These are phyloP conservation scores for Dalbergia cochinchinensis DNA, from an alignment of 306 rosid species.

Conservation along the genomic window DNA sequence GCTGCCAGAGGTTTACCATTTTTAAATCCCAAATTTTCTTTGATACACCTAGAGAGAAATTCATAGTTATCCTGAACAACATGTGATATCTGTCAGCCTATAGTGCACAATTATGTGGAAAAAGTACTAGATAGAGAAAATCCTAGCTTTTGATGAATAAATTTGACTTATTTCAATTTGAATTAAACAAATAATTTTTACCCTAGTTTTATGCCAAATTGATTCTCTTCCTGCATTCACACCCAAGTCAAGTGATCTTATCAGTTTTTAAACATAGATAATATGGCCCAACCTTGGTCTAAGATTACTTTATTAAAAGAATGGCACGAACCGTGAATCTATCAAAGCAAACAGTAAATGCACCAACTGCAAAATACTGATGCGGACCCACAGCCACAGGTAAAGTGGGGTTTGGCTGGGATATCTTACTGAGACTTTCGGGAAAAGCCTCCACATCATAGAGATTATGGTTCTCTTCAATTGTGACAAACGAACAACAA, in stretches of 20 bases:
- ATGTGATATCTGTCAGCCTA: constrained; percentile 34
- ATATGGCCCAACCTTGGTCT: not conserved
- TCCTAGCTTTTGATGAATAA: constrained; percentile 27
- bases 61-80: constrained; percentile 85
- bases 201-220: constrained; percentile 2
- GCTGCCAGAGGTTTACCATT: constrained; percentile 89
- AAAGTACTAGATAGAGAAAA: constrained; percentile 11
- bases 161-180: constrained; percentile 15
- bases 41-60: constrained; percentile 85
- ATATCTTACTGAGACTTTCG: not conserved
- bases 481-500: not conserved
- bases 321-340: constrained; percentile 20
- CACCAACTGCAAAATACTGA: constrained; percentile 10
- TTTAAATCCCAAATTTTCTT: constrained; percentile 88
- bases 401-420: not conserved
- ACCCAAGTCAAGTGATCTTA: constrained; percentile 21
- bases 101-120: constrained; percentile 8
- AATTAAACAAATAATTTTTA: not conserved
- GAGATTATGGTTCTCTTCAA: constrained; percentile 19
- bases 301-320: not conserved
- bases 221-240: constrained; percentile 4
- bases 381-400: not conserved
- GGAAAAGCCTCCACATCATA: not conserved
- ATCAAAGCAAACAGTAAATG: not conserved
- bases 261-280: constrained; percentile 17